phyloP scores from a whole-genome alignment of 2,329 filamentous ascomycete genomes.

The Cryphonectria parasitica region DNA sequence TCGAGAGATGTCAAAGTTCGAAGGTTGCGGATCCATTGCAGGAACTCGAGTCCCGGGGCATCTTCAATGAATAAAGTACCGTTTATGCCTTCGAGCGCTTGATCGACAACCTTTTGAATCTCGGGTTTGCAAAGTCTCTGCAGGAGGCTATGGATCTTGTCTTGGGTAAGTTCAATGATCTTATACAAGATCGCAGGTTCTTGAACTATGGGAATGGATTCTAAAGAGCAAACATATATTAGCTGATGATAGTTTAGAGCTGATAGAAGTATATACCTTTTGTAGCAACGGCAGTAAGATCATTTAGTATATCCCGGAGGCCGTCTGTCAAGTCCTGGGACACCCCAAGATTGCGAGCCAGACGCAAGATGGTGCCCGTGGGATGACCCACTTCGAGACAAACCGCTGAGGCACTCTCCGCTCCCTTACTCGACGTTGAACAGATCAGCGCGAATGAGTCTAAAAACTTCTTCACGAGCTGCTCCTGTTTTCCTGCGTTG shows the following conservation, averaged over 20 bases:
- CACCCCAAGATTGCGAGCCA: not conserved
- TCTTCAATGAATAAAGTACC: not conserved
- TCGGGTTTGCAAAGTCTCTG: not conserved
- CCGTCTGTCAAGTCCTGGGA: not conserved
- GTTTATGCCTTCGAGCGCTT: not conserved
- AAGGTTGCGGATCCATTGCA: not conserved
- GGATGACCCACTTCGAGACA: not conserved
- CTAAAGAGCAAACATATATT: not conserved
- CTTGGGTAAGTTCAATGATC: not conserved
- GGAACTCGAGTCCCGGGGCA: not conserved
- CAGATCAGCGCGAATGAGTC: constrained; percentile 41
- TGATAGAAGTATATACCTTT: not conserved
- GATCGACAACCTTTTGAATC: not conserved
- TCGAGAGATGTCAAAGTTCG: not conserved
- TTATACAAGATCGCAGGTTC: not conserved
- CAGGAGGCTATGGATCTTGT: not conserved
- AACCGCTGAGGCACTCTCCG: constrained; percentile 38
- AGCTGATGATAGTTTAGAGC: not conserved
- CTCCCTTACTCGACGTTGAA: constrained; percentile 32
- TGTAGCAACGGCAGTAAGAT: not conserved
- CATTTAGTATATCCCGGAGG: not conserved
- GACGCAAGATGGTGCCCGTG: not conserved
- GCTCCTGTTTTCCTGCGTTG: constrained; percentile 20
- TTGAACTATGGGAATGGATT: not conserved
- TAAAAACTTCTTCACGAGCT: constrained; percentile 38